A percentile compares a stretch with the other conserved stretches of the same genome.
Conservation (phyloP, 139 green algal species). For the Volvox reticuliferus region DNA sequence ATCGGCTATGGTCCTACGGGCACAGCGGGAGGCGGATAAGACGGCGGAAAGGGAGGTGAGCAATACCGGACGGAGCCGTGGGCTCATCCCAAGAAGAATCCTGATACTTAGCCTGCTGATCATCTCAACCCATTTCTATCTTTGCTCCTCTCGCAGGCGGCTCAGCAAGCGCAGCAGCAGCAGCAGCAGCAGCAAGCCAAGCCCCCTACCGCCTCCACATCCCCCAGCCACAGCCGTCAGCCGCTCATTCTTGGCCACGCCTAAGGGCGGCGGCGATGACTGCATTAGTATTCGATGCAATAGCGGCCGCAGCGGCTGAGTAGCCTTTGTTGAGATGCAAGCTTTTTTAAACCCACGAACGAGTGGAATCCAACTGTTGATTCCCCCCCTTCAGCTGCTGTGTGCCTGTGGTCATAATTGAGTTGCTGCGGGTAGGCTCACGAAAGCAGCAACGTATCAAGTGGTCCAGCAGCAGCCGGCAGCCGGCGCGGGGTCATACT, state of each 20-base stretch:
- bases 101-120: no score
- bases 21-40: neutral
- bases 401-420: no score
- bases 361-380: no score
- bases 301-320: neutral
- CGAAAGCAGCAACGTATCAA: no score
- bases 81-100: no score
- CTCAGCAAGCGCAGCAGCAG: neutral
- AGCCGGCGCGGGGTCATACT: no score
- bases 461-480: no score
- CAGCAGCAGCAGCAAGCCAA: conserved; percentile 8
- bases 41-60: neutral
- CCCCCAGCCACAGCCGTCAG: neutral
- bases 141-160: neutral
- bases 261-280: neutral
- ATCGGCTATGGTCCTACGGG: neutral
- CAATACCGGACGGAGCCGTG: neutral
- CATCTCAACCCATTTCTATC: neutral
- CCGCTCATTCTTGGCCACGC: conserved; percentile 25
- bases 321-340: no score
- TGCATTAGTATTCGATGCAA: neutral
- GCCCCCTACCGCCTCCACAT: neutral
- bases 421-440: no score
- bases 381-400: no score
- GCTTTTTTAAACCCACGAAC: no score